Evolutionary conservation across 2,329 filamentous ascomycete genomes (phyloP).

Genomic region (Mycosphaerelloides madeirae): DNA sequence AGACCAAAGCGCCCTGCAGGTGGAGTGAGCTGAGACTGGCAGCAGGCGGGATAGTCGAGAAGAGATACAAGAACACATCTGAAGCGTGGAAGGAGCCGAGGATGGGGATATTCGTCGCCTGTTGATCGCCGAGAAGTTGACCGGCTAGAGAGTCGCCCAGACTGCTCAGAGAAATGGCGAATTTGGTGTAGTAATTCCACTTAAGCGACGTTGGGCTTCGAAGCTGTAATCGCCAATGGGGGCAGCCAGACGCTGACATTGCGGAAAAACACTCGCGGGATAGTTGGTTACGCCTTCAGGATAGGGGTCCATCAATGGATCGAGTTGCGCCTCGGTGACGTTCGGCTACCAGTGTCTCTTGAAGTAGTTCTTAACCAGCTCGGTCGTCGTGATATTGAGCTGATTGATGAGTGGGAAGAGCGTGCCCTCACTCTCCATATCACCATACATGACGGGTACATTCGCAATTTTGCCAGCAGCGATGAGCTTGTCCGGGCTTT

Average conservation of each 20-base stretch:
- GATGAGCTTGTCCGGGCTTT: constrained; percentile 12
- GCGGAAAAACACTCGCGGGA: no score
- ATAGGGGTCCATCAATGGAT: constrained; percentile 13
- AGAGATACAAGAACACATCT: constrained; percentile 15
- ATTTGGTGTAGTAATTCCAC: constrained; percentile 8
- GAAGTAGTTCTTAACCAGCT: constrained; percentile 16
- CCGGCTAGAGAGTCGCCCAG: constrained; percentile 1
- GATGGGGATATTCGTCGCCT: constrained; percentile 6
- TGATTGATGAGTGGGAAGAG: constrained; percentile 12
- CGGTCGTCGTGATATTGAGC: constrained; percentile 16
- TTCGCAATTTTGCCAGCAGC: constrained; percentile 11
- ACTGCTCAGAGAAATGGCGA: no score
- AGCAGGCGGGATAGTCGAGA: constrained; percentile 8
- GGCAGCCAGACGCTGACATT: constrained; percentile 15
- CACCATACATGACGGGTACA: constrained; percentile 12
- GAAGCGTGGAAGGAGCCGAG: constrained; percentile 17
- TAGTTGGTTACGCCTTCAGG: no score
- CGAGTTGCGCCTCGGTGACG: constrained; percentile 11
- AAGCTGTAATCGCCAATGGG: constrained; percentile 17
- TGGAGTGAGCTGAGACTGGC: constrained; percentile 8
- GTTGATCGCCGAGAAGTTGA: constrained; percentile 3
- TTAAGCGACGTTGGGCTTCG: constrained; percentile 12
- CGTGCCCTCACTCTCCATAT: constrained; percentile 14
- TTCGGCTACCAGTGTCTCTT: constrained; percentile 15
- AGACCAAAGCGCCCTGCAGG: constrained; percentile 9